phyloP scores from a whole-genome alignment of 768 basidiomycete genomes.

The Melanogaster broomeanus region DNA sequence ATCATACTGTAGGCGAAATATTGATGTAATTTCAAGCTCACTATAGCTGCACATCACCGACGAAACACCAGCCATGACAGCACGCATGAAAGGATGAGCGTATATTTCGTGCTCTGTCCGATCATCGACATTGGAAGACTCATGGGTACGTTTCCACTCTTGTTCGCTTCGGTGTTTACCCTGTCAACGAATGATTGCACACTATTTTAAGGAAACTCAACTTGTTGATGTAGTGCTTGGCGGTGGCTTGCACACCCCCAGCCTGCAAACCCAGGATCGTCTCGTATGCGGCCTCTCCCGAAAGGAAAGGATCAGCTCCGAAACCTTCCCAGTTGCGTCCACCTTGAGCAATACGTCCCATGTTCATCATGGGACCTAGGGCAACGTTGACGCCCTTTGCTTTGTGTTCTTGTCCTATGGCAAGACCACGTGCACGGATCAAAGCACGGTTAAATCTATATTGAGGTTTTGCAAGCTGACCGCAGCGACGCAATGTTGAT shows the following conservation, averaged over 20 bases:
- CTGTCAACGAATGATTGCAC: background rate
- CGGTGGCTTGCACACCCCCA: slow-evolving; percentile 84
- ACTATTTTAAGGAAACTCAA: slow-evolving; percentile 34
- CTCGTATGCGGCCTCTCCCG: slow-evolving; percentile 75
- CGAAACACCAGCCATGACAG: slow-evolving; percentile 65
- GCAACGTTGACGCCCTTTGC: slow-evolving; percentile 85
- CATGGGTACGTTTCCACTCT: slow-evolving; percentile 33
- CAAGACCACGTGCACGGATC: slow-evolving; percentile 72
- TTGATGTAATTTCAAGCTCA: slow-evolving; percentile 20
- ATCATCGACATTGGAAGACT: slow-evolving; percentile 42
- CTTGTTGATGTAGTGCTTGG: slow-evolving; percentile 81
- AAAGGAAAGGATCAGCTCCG: slow-evolving; percentile 84
- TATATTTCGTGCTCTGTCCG: slow-evolving; percentile 58
- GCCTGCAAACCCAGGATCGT: slow-evolving; percentile 82
- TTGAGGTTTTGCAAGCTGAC: background rate
- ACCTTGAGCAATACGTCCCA: slow-evolving; percentile 74
- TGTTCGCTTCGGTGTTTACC: slow-evolving; percentile 30
- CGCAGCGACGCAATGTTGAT: background rate
- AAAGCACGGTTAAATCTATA: slow-evolving; percentile 73
- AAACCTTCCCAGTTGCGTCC: slow-evolving; percentile 98
- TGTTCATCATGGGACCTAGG: slow-evolving; percentile 84
- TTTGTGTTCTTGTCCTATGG: slow-evolving; percentile 81
- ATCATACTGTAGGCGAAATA: background rate
- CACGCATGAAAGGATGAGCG: slow-evolving; percentile 55
- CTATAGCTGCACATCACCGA: slow-evolving; percentile 70